phyloP scores from a whole-genome alignment of 331 rosid genomes.

The Pyracantha coccinea region DNA sequence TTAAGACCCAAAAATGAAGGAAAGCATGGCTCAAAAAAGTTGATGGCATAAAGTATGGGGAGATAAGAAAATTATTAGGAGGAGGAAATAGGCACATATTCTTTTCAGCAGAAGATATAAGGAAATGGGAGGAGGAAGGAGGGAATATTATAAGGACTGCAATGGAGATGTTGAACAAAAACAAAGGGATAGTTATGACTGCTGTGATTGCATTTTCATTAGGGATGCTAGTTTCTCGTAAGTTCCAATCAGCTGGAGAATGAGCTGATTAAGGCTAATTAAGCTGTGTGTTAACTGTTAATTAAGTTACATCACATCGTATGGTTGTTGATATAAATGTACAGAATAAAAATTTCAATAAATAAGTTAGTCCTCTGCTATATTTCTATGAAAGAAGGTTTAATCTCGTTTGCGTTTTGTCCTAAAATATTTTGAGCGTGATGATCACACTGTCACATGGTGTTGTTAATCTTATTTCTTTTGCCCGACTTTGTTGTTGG shows the following conservation, averaged over 20 bases:
- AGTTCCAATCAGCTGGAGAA: constrained; percentile 18
- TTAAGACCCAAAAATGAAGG: background rate
- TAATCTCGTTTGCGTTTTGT: too few species aligned
- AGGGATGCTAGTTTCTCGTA: constrained; percentile 34
- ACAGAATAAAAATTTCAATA: too few species aligned
- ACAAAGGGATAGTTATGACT: constrained; percentile 45
- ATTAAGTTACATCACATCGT: background rate
- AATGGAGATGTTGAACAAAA: constrained; percentile 20
- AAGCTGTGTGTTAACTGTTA: background rate
- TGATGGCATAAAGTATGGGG: background rate
- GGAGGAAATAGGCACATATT: background rate
- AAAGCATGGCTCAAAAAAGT: background rate
- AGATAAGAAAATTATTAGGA: background rate
- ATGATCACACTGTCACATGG: too few species aligned
- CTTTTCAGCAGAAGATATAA: constrained; percentile 19
- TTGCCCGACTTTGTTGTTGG: too few species aligned
- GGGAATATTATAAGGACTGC: constrained; percentile 17
- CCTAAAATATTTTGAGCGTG: too few species aligned
- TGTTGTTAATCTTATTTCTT: too few species aligned
- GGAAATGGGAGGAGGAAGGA: constrained; percentile 37
- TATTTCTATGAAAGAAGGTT: too few species aligned
- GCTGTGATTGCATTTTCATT: constrained; percentile 58
- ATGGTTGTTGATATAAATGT: too few species aligned
- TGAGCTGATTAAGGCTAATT: background rate
- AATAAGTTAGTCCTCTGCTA: too few species aligned